phyloP scores from a whole-genome alignment of 495 filamentous ascomycete genomes.

The Penicillium riverlandense region DNA sequence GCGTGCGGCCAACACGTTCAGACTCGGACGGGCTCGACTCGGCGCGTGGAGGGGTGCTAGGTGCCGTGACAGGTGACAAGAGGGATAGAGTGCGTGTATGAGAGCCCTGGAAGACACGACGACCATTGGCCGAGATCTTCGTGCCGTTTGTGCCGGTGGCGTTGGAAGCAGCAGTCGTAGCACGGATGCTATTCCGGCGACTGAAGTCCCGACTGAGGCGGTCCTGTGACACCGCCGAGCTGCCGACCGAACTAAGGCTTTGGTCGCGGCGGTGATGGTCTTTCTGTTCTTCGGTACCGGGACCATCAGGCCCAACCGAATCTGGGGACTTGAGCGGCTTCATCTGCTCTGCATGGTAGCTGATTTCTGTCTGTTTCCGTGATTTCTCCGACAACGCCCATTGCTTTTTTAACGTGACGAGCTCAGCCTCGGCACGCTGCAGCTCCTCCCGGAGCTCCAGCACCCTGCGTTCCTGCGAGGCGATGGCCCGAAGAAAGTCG shows the following conservation, averaged over 20 bases:
- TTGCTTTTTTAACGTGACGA: slow-evolving; percentile 72
- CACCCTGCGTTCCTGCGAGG: slow-evolving; percentile 87
- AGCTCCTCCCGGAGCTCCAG: slow-evolving; percentile 89
- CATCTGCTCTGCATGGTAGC: slow-evolving; percentile 47
- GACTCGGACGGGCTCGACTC: slow-evolving; percentile 7
- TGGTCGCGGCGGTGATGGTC: slow-evolving; percentile 20
- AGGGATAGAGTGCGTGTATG: slow-evolving; percentile 79
- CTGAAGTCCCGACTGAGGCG: slow-evolving; percentile 43
- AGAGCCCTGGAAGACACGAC: slow-evolving; percentile 64
- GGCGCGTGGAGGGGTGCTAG: neutral
- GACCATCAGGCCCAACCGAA: slow-evolving; percentile 10
- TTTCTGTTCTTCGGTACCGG: neutral
- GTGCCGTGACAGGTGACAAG: slow-evolving; percentile 55
- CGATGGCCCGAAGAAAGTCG: slow-evolving; percentile 80
- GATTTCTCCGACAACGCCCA: slow-evolving; percentile 71
- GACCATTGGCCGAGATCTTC: slow-evolving; percentile 34
- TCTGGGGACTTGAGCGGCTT: slow-evolving; percentile 45
- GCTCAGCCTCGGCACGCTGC: slow-evolving; percentile 66
- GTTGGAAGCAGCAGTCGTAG: slow-evolving; percentile 11
- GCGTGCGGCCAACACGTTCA: slow-evolving; percentile 33
- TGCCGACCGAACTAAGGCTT: slow-evolving; percentile 24
- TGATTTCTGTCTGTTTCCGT: slow-evolving; percentile 64
- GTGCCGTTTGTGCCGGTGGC: slow-evolving; percentile 12
- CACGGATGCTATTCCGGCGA: slow-evolving; percentile 37
- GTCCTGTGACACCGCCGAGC: slow-evolving; percentile 23